A percentile compares a stretch with the other conserved stretches of the same genome.
Conservation (phyloP, 2,329 filamentous ascomycete species). For the Neoscytalidium dimidiatum region DNA sequence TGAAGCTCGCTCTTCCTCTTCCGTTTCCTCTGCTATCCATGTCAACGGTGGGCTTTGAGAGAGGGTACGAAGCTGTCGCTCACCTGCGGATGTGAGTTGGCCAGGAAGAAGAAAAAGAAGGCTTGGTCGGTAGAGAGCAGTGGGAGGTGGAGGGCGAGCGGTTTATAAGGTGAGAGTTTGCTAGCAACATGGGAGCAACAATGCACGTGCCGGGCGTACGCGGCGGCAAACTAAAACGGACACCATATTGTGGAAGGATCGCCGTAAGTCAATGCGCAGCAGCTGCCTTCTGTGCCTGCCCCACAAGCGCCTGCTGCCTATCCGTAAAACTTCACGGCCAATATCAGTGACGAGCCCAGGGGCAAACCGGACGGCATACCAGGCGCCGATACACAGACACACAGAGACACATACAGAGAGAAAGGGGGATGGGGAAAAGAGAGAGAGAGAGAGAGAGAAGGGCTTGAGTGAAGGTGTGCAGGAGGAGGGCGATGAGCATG, state of each 20-base stretch:
- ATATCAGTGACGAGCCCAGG: too few species aligned
- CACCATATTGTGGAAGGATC: constrained; percentile 1
- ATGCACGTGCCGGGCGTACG: neutral
- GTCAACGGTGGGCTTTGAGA: neutral
- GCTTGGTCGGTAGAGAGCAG: neutral
- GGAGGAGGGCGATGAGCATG: neutral
- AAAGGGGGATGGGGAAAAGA: neutral
- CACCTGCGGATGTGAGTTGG: neutral
- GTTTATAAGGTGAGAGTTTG: neutral
- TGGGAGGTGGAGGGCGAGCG: neutral
- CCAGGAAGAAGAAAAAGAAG: neutral
- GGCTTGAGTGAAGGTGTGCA: too few species aligned
- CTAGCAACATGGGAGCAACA: neutral
- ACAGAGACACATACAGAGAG: too few species aligned
- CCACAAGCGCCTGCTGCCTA: neutral
- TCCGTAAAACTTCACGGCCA: neutral
- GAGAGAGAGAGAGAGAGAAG: neutral
- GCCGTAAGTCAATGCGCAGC: neutral
- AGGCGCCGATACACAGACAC: too few species aligned
- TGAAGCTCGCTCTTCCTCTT: neutral
- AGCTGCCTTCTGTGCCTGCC: neutral
- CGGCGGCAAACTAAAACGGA: neutral
- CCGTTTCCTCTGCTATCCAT: neutral
- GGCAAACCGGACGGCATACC: too few species aligned
- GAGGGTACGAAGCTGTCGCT: neutral